Conservation (phyloP, 2,329 filamentous ascomycete species). For the Colletotrichum siamense region DNA sequence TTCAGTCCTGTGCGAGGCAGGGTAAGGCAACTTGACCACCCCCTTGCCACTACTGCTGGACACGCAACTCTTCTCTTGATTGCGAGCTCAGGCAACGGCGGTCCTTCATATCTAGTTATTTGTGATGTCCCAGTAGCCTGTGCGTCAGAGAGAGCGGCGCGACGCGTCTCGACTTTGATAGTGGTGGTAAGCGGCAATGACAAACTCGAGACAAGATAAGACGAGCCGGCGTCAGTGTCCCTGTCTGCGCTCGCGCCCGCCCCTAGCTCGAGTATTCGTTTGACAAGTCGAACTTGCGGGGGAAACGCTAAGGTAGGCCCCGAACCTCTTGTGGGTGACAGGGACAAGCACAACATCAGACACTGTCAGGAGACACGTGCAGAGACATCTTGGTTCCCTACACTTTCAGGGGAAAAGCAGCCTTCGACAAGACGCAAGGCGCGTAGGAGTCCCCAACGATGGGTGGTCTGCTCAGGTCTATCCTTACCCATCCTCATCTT, state of each 20-base stretch:
- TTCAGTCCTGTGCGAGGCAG: neutral
- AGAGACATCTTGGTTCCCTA: neutral
- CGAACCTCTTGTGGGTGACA: slow-evolving; percentile 8
- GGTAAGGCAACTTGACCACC: neutral
- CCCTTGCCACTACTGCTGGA: neutral
- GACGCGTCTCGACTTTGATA: neutral
- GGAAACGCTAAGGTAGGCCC: slow-evolving; percentile 16
- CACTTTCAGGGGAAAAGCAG: neutral
- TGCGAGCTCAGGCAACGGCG: neutral
- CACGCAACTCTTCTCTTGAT: neutral
- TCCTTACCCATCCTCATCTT: neutral
- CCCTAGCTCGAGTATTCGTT: slow-evolving; percentile 10
- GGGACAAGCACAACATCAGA: slow-evolving; percentile 20
- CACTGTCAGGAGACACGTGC: slow-evolving; percentile 14
- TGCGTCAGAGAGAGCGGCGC: neutral
- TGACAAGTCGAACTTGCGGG: slow-evolving; percentile 23
- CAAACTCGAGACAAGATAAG: slow-evolving; percentile 1
- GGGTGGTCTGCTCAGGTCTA: neutral
- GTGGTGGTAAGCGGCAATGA: neutral
- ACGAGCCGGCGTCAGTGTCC: neutral
- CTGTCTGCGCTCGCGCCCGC: neutral
- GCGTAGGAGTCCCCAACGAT: neutral
- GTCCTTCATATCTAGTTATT: neutral
- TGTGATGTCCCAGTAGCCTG: neutral
- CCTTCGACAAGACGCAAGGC: neutral